Evolutionary conservation across 768 basidiomycete genomes (phyloP), one percentile per base, ranked within the genome.

Genomic region (Holtermannia corniformis): DNA sequence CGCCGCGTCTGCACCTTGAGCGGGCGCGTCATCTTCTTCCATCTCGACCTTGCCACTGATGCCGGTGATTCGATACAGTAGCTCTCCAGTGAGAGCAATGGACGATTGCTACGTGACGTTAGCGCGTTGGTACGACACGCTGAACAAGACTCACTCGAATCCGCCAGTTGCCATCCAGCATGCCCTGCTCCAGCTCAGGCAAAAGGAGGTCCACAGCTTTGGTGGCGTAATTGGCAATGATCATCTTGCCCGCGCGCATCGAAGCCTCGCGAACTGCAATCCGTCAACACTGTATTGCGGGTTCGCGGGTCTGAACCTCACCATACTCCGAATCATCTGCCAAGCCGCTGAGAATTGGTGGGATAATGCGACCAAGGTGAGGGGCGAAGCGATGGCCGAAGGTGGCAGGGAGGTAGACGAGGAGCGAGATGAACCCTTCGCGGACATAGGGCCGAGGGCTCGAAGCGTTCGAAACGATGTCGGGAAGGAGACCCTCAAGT

Each of bases 181-280:
- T 91, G 0, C 91, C 90, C 28, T 78, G 80, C 70, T 97, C 91
- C 37, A 97, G 80, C 71, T 96, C 91, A 0, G 93, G 95, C 5
- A 99, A 76, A 19, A 99, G 77, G 21, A 99, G 76, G 58, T 97
- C 93, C 52, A 97, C 88, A 4, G 93, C 93, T 67, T 82, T 87
- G 65, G 62, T 81, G 11, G 91, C 86, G 75, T 97, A 96, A 70
- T 92, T 95, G 54, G 82, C 84, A 59, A 99, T 87, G 59, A 97
- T 85, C 90, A 97, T 97, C 58, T 95, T 79, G 52, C 93, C 92
- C n/a, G 93, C 92, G 28, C 88, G 82, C 92, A 97, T 96, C 3
- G 93, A 91, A 11, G 93, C 92, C 58, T 97, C 92, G 22, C 93
- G 80, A 10, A 97, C 95, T 68, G 51, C 4, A 21, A 14, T 22